Base-by-base conservation (phyloP, 2,329 filamentous ascomycete species). In the Coccinonectria pachysandricola region DNA sequence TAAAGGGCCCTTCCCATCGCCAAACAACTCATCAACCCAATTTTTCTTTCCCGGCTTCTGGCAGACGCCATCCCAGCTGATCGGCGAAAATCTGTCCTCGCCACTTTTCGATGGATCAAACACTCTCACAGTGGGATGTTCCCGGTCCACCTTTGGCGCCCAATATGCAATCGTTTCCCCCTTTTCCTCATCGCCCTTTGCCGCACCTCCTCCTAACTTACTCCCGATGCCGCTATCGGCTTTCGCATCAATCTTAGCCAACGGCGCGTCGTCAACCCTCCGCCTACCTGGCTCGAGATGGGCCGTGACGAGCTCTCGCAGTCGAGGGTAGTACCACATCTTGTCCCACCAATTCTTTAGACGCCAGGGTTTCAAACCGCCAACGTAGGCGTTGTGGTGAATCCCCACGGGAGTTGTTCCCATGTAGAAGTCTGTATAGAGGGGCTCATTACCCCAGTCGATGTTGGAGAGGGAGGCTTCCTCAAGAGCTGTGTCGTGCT, bases 391-490 rank as follows among this genome's bases (percentile, higher is more conserved):
- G 36, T 56, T 53, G 31, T 56, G 54, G 26, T 57, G 53, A 23
- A 57, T 53, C 7, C 49, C 54, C 9, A 55, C 46, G 14, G 54
- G 53, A 1, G 49, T 45, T 11, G 42, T 41, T 15, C 54, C 54
- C 11, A 54, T 53, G 42, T 45, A 54, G 26, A 57, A 52, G 31
- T 57, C 52, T 4, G 53, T 52, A 42, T 56, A 57, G 1, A 57
- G 46, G 2, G 52, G 44, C 3, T 47, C 22, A 1, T 48, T 23
- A n/a, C 42, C 46, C 54, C 54, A 57, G n/a, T 42, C 20, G 5
- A 43, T 23, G 3, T 30, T 27, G 1, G 28, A 29, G 8, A 48
- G 35, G n/a, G n/a, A n/a, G n/a, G n/a, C n/a, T n/a, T n/a, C n/a
- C n/a, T n/a, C n/a, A n/a, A n/a, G n/a, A n/a, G n/a, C n/a, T n/a